Percentiles rank a stretch among this genome's conserved stretches.
These are phyloP conservation scores for Achlya hypogyna DNA, from an alignment of 352 stramenopile genomes.

Conservation along the genomic window DNA sequence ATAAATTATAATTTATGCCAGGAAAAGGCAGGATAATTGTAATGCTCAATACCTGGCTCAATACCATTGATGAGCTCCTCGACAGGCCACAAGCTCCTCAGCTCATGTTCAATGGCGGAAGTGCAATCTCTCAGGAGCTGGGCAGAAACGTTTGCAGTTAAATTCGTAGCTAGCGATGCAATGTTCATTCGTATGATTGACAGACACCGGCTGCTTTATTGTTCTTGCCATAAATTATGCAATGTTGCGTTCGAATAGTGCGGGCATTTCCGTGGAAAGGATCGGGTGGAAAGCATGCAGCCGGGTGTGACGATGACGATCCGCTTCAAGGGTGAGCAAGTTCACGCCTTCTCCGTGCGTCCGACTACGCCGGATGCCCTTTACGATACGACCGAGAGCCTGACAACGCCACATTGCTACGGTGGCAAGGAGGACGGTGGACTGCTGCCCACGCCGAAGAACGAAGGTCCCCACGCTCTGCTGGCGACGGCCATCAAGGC, in stretches of 20 bases:
- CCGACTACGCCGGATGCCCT: constrained; percentile 1
- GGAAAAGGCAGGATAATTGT: background rate
- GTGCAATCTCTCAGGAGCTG: no score
- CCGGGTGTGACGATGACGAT: constrained; percentile 15
- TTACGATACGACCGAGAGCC: constrained; percentile 22
- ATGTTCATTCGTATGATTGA: no score
- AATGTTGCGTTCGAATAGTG: no score
- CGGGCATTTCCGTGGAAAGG: background rate
- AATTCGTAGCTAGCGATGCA: no score
- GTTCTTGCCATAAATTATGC: background rate
- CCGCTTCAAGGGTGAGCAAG: constrained; percentile 18
- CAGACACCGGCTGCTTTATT: no score
- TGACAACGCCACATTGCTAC: constrained; percentile 53
- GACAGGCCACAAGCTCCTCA: no score
- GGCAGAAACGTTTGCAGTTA: no score
- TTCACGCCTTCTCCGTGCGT: constrained; percentile 9
- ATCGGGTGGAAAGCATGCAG: constrained; percentile 11
- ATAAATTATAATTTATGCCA: no score
- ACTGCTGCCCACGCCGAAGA: constrained; percentile 56
- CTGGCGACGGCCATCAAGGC: constrained; percentile 73
- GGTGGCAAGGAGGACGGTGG: constrained; percentile 57
- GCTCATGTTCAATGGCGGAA: no score
- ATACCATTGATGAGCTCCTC: no score
- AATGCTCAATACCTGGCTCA: background rate
- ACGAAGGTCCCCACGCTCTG: constrained; percentile 49